Conservation (phyloP, 768 basidiomycete species). For the Suillus placidus region DNA sequence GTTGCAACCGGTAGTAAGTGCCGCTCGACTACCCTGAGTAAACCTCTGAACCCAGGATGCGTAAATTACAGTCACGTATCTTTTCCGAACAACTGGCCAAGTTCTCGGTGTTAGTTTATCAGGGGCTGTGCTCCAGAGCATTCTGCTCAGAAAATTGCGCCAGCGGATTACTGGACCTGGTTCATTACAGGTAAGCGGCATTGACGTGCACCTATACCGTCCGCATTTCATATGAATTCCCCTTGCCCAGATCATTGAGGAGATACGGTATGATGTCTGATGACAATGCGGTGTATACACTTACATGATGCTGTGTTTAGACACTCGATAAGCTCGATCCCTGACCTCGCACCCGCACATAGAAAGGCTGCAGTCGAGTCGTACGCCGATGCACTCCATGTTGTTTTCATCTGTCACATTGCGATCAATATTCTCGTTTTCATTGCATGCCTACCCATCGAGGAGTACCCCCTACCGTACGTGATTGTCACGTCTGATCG, state of each 20-base stretch:
- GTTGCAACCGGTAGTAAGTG: slow-evolving; percentile 88
- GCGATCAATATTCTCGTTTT: slow-evolving; percentile 68
- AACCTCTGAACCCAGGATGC: slow-evolving; percentile 11
- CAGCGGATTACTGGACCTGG: slow-evolving; percentile 76
- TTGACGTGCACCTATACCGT: slow-evolving; percentile 8
- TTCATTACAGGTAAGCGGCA: slow-evolving; percentile 63
- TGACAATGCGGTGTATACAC: slow-evolving; percentile 20
- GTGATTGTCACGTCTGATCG: slow-evolving; percentile 12
- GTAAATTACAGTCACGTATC: slow-evolving; percentile 74
- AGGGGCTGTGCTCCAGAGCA: slow-evolving; percentile 81
- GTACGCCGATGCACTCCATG: slow-evolving; percentile 77
- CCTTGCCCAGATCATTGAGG: slow-evolving; percentile 64
- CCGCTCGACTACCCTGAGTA: slow-evolving; percentile 10
- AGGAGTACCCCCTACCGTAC: slow-evolving; percentile 67
- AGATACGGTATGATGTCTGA: slow-evolving; percentile 53
- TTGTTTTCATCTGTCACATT: slow-evolving; percentile 81
- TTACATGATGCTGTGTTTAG: slow-evolving; percentile 38
- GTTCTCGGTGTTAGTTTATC: slow-evolving; percentile 92
- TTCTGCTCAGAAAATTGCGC: slow-evolving; percentile 71
- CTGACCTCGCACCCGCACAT: slow-evolving; percentile 55
- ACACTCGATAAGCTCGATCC: slow-evolving; percentile 74
- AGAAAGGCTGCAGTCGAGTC: slow-evolving; percentile 70
- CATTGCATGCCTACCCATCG: slow-evolving; percentile 71
- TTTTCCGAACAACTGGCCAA: slow-evolving; percentile 93
- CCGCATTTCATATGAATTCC: slow-evolving; percentile 14